These are phyloP conservation scores for Murraya koenigii DNA, from an alignment of 345 rosid species.

Conservation along the genomic window DNA sequence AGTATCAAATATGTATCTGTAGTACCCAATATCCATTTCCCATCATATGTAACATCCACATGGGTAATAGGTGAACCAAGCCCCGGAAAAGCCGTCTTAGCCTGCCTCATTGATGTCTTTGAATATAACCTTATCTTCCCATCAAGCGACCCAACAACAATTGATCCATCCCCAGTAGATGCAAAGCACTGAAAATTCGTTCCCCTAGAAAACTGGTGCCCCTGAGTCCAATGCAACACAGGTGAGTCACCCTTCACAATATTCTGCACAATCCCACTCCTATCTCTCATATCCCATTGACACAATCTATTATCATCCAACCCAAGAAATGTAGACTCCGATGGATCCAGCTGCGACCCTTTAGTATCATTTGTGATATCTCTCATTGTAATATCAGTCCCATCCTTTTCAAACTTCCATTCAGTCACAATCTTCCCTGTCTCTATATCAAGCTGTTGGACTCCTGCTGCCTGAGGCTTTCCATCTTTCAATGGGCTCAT, in stretches of 20 bases:
- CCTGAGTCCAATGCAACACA: slow-evolving; percentile 82
- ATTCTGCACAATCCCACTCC: slow-evolving; percentile 75
- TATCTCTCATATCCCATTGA: slow-evolving; percentile 98
- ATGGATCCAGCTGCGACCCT: slow-evolving; percentile 90
- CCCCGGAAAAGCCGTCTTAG: slow-evolving; percentile 95
- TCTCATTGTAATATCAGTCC: slow-evolving; percentile 79
- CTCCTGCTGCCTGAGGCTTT: slow-evolving; percentile 60
- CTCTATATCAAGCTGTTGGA: slow-evolving; percentile 86
- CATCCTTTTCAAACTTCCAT: slow-evolving; percentile 93
- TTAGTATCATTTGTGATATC: slow-evolving; percentile 83
- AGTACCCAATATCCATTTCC: slow-evolving; percentile 94
- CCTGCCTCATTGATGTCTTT: slow-evolving; percentile 82
- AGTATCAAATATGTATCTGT: slow-evolving; percentile 82
- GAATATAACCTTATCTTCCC: slow-evolving; percentile 95
- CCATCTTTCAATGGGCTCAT: slow-evolving; percentile 85
- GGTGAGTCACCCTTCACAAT: slow-evolving; percentile 55
- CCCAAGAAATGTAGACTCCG: slow-evolving; percentile 88
- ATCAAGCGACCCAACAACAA: slow-evolving; percentile 83
- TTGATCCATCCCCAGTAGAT: slow-evolving; percentile 85
- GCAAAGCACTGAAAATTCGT: slow-evolving; percentile 98
- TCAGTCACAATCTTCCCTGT: slow-evolving; percentile 82
- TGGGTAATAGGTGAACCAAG: slow-evolving; percentile 90
- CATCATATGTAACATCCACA: slow-evolving; percentile 89
- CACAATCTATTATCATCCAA: slow-evolving; percentile 91
- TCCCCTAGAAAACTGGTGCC: slow-evolving; percentile 94